phyloP scores from a whole-genome alignment of 2,329 filamentous ascomycete genomes.

The Ceratocystis destructans region DNA sequence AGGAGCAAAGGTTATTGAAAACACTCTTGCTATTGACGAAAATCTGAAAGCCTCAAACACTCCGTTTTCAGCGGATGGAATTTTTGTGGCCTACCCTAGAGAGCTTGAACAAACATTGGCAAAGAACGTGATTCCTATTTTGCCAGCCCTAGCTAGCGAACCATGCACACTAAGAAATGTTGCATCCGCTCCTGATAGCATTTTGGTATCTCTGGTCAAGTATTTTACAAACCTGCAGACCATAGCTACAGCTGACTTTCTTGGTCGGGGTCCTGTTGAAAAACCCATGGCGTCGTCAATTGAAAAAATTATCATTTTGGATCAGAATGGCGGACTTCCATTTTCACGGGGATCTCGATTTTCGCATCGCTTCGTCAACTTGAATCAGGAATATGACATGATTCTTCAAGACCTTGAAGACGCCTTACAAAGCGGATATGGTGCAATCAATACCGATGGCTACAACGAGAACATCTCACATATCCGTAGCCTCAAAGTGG shows the following conservation, averaged over 20 bases:
- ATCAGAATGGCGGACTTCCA: constrained; percentile 75
- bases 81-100: constrained; percentile 13
- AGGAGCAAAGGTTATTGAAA: constrained; percentile 54
- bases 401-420: constrained; percentile 39
- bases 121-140: constrained; percentile 10
- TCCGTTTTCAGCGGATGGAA: constrained; percentile 8
- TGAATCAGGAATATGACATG: constrained; percentile 72
- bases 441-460: not conserved
- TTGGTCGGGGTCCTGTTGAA: not conserved
- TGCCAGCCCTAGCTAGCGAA: constrained; percentile 15
- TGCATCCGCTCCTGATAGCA: constrained; percentile 39
- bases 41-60: not conserved
- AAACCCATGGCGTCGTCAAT: constrained; percentile 42
- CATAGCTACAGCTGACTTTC: constrained; percentile 10
- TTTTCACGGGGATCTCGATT: constrained; percentile 33
- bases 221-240: constrained; percentile 58
- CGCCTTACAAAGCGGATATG: constrained; percentile 20
- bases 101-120: constrained; percentile 13
- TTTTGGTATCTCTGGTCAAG: constrained; percentile 61
- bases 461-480: constrained; percentile 31
- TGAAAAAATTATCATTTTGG: constrained; percentile 78
- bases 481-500: constrained; percentile 58
- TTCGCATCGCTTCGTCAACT: constrained; percentile 59
- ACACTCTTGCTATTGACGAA: constrained; percentile 23
- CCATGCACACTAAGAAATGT: constrained; percentile 12